A percentile compares a stretch with the other conserved stretches of the same genome.
Evolutionary conservation across 495 filamentous ascomycete species (phyloP).

Genomic region (Neurospora sp.): DNA sequence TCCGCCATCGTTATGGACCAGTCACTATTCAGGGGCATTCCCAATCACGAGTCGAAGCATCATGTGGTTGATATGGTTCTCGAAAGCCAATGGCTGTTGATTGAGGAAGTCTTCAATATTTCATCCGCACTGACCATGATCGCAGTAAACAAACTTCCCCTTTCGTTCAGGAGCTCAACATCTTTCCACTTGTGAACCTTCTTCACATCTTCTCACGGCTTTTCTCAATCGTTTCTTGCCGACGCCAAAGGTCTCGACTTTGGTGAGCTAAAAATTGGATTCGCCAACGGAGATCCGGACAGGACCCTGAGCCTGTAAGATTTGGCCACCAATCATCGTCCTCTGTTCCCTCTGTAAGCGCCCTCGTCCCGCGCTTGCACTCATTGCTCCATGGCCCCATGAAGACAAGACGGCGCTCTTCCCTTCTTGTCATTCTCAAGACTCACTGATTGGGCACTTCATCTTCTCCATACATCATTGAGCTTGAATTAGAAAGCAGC

Average conservation of each 20-base stretch:
- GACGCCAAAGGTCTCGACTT: background rate
- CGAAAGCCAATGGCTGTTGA: background rate
- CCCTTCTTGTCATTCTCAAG: background rate
- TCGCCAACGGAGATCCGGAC: background rate
- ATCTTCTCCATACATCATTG: background rate
- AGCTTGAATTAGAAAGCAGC: slow-evolving; percentile 13
- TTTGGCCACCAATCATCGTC: slow-evolving; percentile 12
- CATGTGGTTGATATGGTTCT: background rate
- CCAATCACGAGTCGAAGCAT: background rate
- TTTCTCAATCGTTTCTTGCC: background rate
- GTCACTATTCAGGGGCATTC: background rate
- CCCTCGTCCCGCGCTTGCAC: slow-evolving; percentile 16
- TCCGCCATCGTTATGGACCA: background rate
- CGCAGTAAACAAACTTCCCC: background rate
- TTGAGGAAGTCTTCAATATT: background rate
- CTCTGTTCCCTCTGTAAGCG: slow-evolving; percentile 12
- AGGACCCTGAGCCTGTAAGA: background rate
- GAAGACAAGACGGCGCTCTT: background rate
- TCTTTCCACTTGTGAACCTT: background rate
- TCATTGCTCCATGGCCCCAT: slow-evolving; percentile 1
- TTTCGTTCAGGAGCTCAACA: background rate
- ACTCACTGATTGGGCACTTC: slow-evolving; percentile 9
- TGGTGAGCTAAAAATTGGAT: background rate
- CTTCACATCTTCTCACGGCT: background rate
- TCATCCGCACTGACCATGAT: background rate